Evolutionary conservation across 2,329 filamentous ascomycete genomes (phyloP).

Genomic region (Exserohilum rostratum): DNA sequence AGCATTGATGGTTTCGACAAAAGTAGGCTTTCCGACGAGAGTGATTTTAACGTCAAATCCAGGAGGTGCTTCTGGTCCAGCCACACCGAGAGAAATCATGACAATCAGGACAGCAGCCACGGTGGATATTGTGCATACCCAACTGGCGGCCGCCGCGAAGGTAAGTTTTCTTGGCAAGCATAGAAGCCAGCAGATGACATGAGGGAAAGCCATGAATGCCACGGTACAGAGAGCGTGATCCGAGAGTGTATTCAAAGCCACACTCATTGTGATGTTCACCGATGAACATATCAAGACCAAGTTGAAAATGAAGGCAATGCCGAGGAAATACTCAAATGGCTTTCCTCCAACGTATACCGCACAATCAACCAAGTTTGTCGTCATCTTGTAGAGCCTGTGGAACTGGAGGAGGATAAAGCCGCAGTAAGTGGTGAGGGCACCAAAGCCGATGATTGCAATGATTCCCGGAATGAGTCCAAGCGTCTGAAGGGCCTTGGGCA

Average conservation of each 20-base stretch:
- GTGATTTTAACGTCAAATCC: constrained; percentile 32
- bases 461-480: constrained; percentile 40
- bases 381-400: constrained; percentile 34
- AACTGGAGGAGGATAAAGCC: constrained; percentile 37
- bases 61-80: constrained; percentile 46
- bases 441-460: constrained; percentile 39
- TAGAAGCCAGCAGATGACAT: constrained; percentile 64
- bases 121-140: constrained; percentile 64
- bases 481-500: constrained; percentile 36
- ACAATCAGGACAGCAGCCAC: constrained; percentile 68
- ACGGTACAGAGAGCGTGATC: constrained; percentile 68
- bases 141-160: constrained; percentile 65
- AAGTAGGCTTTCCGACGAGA: constrained; percentile 35
- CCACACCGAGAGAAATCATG: constrained; percentile 68
- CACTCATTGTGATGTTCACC: constrained; percentile 49
- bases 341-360: constrained; percentile 35
- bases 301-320: constrained; percentile 33
- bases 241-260: constrained; percentile 69
- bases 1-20: constrained; percentile 35
- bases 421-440: constrained; percentile 34
- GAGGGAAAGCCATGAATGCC: constrained; percentile 65
- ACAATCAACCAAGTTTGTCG: constrained; percentile 40
- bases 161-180: constrained; percentile 67
- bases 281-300: constrained; percentile 37
- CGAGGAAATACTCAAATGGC: constrained; percentile 35